Evolutionary conservation across 2,329 filamentous ascomycete species (phyloP), one percentile per base, ranked within the genome.

Genomic region (Nakataea oryzae): DNA sequence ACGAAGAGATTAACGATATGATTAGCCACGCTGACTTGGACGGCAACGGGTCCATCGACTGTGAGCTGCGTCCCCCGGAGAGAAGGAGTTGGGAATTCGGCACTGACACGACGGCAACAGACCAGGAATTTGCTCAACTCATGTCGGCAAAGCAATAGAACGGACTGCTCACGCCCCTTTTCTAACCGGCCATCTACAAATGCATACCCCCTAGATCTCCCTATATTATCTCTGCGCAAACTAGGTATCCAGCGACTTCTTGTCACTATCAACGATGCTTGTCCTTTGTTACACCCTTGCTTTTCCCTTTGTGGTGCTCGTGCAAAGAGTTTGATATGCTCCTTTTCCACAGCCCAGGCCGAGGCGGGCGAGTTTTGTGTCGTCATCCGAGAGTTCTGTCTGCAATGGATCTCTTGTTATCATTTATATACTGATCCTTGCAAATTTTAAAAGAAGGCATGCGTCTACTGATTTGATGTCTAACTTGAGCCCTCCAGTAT

Each of bases 1-100:
- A 86, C 67, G 81, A 82, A 56, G 83, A 87, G 75, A 81, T 87
- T 63, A 82, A 86, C 65, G 82, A 86, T 75, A 86, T 87, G 84
- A 83, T 87, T 70, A 74, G 81, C 69, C 81, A 86, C 75, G 84
- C 84, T 66, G 85, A 87, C 69, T 81, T 84, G 76, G 81, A 87
- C 70, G 83, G 82, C 54, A 83, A 86, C 69, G 85, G 85, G 63
- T 78, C 79, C 65, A 87, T 87, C 72, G 84, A 87, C 73, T 87
- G 84, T 86, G 72, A 72, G 69, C 55, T 3, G 6, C 24, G 13
- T 54, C 30, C 13, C 30, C 8, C n/a, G 13, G 30, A 12, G 50
- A 54, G 3, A 12, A 58, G 29, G 34, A 32, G 26, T n/a, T 29
- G 24, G 34, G 34, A 2, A 13, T 17, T 24, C 14, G 24, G 3